Conservation (phyloP, 2,329 filamentous ascomycete species). For the Exophiala alcalophila region DNA sequence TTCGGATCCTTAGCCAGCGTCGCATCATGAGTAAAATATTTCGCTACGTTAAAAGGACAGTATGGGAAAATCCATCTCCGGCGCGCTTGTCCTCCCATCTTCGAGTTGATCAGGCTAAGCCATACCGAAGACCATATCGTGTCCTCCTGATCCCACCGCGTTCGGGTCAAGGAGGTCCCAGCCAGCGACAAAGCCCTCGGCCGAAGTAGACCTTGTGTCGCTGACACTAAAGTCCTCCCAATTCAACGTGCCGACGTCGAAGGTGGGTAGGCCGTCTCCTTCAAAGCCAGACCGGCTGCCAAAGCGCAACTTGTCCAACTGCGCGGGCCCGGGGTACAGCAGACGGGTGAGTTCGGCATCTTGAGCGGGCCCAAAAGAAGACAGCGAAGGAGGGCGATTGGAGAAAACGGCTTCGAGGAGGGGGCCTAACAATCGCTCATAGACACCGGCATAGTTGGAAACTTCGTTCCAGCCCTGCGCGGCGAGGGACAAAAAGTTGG, state of each 20-base stretch:
- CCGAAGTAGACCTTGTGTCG: conserved; percentile 22
- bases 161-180: conserved; percentile 29
- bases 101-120: too few relatives aligned
- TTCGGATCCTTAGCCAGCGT: too few relatives aligned
- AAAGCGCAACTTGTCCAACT: conserved; percentile 31
- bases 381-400: conserved; percentile 26
- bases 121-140: conserved; percentile 29
- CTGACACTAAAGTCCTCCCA: conserved; percentile 32
- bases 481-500: conserved; percentile 35
- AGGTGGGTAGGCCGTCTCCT: conserved; percentile 37
- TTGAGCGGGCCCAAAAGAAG: conserved; percentile 31
- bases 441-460: conserved; percentile 32
- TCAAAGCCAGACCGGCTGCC: conserved; percentile 32
- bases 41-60: too few relatives aligned
- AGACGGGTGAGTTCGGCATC: conserved; percentile 31
- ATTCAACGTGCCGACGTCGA: conserved; percentile 33
- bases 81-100: too few relatives aligned
- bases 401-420: conserved; percentile 35
- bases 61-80: too few relatives aligned
- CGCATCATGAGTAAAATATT: too few relatives aligned
- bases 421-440: conserved; percentile 33
- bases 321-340: conserved; percentile 31
- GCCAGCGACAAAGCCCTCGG: conserved; percentile 25
- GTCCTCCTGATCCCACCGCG: conserved; percentile 9
- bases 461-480: conserved; percentile 37